These are phyloP conservation scores for Beauveria asiatica DNA, from an alignment of 2,329 filamentous ascomycete genomes.

Conservation along the genomic window DNA sequence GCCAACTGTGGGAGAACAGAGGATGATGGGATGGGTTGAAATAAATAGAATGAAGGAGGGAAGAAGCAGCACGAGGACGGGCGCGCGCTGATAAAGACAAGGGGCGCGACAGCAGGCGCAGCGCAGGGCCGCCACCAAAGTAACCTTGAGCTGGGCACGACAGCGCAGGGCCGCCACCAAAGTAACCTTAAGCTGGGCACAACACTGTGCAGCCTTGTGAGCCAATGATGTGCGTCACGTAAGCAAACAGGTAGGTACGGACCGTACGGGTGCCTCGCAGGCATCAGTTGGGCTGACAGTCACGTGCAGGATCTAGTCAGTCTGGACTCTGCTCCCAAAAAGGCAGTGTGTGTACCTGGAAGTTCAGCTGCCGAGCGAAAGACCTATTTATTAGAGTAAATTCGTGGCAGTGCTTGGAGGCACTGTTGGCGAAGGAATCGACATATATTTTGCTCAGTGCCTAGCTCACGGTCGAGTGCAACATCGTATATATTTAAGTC, in stretches of 20 bases:
- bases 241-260: no score
- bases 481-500: neutral
- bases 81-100: neutral
- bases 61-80: constrained; percentile 12
- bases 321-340: neutral
- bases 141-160: neutral
- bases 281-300: neutral
- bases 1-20: neutral
- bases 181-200: neutral
- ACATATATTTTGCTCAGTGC: neutral
- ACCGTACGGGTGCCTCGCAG: neutral
- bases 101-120: neutral
- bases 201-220: neutral
- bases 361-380: neutral
- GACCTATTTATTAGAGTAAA: no score
- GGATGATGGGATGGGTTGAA: constrained; percentile 7
- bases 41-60: constrained; percentile 10
- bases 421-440: no score
- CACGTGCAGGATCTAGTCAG: neutral
- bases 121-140: neutral
- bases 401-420: no score
- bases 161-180: neutral
- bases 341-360: neutral
- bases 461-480: neutral
- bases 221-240: constrained; percentile 7